Percentiles rank a stretch among this genome's conserved stretches.
These are phyloP conservation scores for Polychytrium aggregatum DNA, from an alignment of 192 early-diverging fungal species.

Conservation along the genomic window DNA sequence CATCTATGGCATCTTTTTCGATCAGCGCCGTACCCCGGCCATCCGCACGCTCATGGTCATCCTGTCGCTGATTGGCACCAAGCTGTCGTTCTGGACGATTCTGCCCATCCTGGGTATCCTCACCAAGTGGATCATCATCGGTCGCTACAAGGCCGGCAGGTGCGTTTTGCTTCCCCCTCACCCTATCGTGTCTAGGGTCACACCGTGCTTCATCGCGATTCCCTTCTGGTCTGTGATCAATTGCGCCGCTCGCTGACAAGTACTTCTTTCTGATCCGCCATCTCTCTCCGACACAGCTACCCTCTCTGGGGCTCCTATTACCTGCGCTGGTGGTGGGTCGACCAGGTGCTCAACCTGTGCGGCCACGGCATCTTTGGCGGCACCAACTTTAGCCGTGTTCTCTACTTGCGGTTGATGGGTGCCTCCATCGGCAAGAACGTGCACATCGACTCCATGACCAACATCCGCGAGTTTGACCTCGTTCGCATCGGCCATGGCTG, in stretches of 20 bases:
- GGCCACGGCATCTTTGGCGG: slow-evolving; percentile 19
- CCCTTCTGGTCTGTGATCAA: no score
- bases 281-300: no score
- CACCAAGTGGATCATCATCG: slow-evolving; percentile 32
- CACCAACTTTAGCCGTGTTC: slow-evolving; percentile 6
- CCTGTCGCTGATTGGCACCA: slow-evolving; percentile 1
- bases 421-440: slow-evolving; percentile 21
- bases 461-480: slow-evolving; percentile 29
- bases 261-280: no score
- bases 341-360: slow-evolving; percentile 18
- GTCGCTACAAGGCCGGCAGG: slow-evolving; percentile 24
- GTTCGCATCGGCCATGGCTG: slow-evolving; percentile 28
- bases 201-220: no score
- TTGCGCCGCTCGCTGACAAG: no score
- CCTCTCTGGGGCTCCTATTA: slow-evolving; percentile 33
- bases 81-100: slow-evolving; percentile 7
- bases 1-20: no score
- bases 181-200: no score
- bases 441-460: slow-evolving; percentile 13
- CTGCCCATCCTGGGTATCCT: slow-evolving; percentile 20
- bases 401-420: slow-evolving; percentile 26
- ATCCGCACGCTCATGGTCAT: slow-evolving; percentile 1
- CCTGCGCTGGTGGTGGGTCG: slow-evolving; percentile 32
- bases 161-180: no score
- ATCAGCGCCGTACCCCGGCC: no score